A percentile compares a stretch with the other conserved stretches of the same genome.
Evolutionary conservation across 2,329 filamentous ascomycete genomes (phyloP).

Genomic region (Pyrenochaeta sp.): DNA sequence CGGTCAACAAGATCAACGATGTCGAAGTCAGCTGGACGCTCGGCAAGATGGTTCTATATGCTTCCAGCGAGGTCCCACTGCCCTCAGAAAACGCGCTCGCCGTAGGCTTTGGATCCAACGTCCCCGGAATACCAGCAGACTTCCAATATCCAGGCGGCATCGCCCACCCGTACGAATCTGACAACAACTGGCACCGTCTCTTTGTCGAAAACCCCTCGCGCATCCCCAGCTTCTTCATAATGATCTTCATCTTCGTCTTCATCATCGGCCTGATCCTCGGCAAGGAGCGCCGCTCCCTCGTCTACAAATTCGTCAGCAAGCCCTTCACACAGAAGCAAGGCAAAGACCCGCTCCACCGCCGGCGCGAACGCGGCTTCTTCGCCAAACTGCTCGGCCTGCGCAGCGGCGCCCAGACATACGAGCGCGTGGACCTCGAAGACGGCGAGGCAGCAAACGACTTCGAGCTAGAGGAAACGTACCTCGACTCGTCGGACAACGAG

Average conservation of each 20-base stretch:
- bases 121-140: constrained; percentile 70
- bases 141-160: constrained; percentile 79
- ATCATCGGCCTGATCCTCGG: constrained; percentile 78
- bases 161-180: constrained; percentile 58
- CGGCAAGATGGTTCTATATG: constrained; percentile 95
- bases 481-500: constrained; percentile 67
- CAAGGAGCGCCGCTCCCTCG: constrained; percentile 70
- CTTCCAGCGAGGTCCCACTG: constrained; percentile 83
- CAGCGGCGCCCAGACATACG: constrained; percentile 63
- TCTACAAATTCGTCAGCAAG: constrained; percentile 65
- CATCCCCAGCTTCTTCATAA: constrained; percentile 77
- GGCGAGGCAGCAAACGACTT: constrained; percentile 74
- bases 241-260: constrained; percentile 75
- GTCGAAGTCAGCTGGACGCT: constrained; percentile 97
- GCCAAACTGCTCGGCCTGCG: constrained; percentile 68
- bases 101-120: constrained; percentile 92
- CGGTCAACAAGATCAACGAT: constrained; percentile 88
- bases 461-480: constrained; percentile 63
- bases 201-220: constrained; percentile 71
- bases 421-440: constrained; percentile 76
- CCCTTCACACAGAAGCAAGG: constrained; percentile 53
- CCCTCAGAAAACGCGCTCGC: constrained; percentile 67
- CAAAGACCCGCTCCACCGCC: constrained; percentile 42
- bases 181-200: constrained; percentile 63
- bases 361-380: constrained; percentile 46